Conservation (phyloP, 208 protist genomes). For the Leishmania tropica region DNA sequence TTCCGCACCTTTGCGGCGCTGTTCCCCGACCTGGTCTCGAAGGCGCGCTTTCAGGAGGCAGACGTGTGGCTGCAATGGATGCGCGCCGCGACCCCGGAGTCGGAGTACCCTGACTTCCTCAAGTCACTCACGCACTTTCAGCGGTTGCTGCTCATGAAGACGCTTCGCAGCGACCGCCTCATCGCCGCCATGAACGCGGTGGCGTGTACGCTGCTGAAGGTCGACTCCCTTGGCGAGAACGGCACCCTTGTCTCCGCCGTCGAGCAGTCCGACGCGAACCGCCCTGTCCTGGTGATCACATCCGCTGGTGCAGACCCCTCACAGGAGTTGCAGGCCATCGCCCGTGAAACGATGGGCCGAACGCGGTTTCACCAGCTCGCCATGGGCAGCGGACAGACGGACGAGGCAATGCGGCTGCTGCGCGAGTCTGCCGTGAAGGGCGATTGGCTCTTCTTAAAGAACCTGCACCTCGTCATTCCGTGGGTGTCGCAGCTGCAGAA, state of each 20-base stretch:
- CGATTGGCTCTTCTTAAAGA: conserved; percentile 97
- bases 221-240: conserved; percentile 78
- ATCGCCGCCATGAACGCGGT: conserved; percentile 91
- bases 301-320: conserved; percentile 96
- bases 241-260: conserved; percentile 59
- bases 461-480: conserved; percentile 95
- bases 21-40: conserved; percentile 73
- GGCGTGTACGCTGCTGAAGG: conserved; percentile 76
- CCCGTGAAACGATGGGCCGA: conserved; percentile 72
- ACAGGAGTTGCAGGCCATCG: conserved; percentile 93
- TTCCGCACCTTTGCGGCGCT: conserved; percentile 78
- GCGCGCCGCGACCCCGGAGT: conserved; percentile 84
- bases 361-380: conserved; percentile 93
- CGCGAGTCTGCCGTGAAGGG: conserved; percentile 73
- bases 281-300: conserved; percentile 95
- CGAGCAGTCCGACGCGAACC: conserved; percentile 46
- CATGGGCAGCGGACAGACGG: conserved; percentile 96
- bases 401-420: conserved; percentile 88
- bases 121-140: conserved; percentile 93
- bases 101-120: conserved; percentile 82
- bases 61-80: conserved; percentile 94
- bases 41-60: conserved; percentile 84
- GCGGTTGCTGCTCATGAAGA: conserved; percentile 94
- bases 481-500: conserved; percentile 95
- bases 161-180: conserved; percentile 96